Evolutionary conservation across 2,329 filamentous ascomycete species (phyloP).

Genomic region (Myotisia sp.): DNA sequence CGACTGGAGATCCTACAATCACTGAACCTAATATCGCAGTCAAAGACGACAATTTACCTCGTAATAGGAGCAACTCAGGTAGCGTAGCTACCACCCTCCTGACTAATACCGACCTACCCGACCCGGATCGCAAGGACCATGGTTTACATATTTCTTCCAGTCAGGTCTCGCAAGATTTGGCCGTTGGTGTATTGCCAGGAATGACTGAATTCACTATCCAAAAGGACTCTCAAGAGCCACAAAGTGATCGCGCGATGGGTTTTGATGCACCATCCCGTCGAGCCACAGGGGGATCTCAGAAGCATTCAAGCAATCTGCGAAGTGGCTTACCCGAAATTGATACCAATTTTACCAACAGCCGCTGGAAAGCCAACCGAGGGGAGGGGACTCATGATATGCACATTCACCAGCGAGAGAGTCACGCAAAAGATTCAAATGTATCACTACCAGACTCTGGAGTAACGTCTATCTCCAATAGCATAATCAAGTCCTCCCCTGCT

Average conservation of each 20-base stretch:
- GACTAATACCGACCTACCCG: conserved; percentile 19
- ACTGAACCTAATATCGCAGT: conserved; percentile 34
- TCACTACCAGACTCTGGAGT: conserved; percentile 20
- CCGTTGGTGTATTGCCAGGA: conserved; percentile 17
- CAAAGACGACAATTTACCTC: conserved; percentile 17
- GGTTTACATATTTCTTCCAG: conserved; percentile 18
- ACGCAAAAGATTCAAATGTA: conserved; percentile 19
- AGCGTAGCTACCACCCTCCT: conserved; percentile 20
- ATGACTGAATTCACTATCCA: conserved; percentile 8
- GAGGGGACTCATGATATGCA: conserved; percentile 16
- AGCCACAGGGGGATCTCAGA: conserved; percentile 10
- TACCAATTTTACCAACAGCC: conserved; percentile 13
- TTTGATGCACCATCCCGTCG: conserved; percentile 2
- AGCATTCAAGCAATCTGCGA: conserved; percentile 15
- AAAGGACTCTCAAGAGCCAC: conserved; percentile 1
- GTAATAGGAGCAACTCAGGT: conserved; percentile 21
- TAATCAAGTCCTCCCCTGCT: conserved; percentile 19
- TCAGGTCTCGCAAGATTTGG: conserved; percentile 21
- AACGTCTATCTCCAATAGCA: conserved; percentile 19
- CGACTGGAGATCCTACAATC: conserved; percentile 31
- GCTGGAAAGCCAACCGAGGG: conserved; percentile 16
- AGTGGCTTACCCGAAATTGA: conserved; percentile 19
- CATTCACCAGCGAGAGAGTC: conserved; percentile 22
- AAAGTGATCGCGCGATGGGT: background rate
- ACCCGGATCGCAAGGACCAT: conserved; percentile 20